Evolutionary conservation across 441 rosid species (phyloP).

Genomic region (Arabidopsis hybrid): DNA sequence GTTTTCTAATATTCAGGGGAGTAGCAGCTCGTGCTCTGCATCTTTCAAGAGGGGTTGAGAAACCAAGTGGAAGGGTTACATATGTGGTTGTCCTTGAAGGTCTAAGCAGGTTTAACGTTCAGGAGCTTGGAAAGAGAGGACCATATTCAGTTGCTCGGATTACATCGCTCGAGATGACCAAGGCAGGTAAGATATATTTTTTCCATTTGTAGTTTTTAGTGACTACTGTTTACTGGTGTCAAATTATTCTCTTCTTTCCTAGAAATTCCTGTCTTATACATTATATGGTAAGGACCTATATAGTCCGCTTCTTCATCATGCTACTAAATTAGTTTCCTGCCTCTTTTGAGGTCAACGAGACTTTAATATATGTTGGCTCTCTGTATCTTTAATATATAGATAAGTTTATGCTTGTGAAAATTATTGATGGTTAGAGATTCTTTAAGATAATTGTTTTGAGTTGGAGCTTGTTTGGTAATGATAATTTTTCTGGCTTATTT

Average conservation of each 20-base stretch:
- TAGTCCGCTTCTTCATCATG: neutral
- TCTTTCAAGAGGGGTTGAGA: slow-evolving; percentile 98
- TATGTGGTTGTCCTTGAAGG: slow-evolving; percentile 99
- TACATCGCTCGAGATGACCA: slow-evolving; percentile 91
- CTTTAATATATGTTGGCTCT: neutral
- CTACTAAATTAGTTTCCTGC: slow-evolving; percentile 9
- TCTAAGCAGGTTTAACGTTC: slow-evolving; percentile 89
- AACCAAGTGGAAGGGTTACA: slow-evolving; percentile 99
- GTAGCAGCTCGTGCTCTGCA: slow-evolving; percentile 98
- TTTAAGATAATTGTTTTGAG: slow-evolving; percentile 8
- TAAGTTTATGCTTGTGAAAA: neutral
- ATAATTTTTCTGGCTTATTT: slow-evolving; percentile 26
- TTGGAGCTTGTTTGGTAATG: slow-evolving; percentile 6
- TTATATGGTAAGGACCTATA: slow-evolving; percentile 2
- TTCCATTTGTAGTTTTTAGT: slow-evolving; percentile 21
- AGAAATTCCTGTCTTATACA: slow-evolving; percentile 8
- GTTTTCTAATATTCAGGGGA: slow-evolving; percentile 61
- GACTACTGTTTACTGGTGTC: slow-evolving; percentile 10
- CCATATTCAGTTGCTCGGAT: slow-evolving; percentile 86
- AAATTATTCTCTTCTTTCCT: slow-evolving; percentile 1
- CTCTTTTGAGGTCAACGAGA: neutral
- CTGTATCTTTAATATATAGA: neutral
- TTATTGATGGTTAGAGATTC: slow-evolving; percentile 6
- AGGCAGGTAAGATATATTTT: slow-evolving; percentile 62
- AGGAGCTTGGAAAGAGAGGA: slow-evolving; percentile 92